Percentiles rank a stretch among this genome's conserved stretches.
These are phyloP conservation scores for Populus simonii DNA, from an alignment of 345 rosid genomes.

Conservation along the genomic window DNA sequence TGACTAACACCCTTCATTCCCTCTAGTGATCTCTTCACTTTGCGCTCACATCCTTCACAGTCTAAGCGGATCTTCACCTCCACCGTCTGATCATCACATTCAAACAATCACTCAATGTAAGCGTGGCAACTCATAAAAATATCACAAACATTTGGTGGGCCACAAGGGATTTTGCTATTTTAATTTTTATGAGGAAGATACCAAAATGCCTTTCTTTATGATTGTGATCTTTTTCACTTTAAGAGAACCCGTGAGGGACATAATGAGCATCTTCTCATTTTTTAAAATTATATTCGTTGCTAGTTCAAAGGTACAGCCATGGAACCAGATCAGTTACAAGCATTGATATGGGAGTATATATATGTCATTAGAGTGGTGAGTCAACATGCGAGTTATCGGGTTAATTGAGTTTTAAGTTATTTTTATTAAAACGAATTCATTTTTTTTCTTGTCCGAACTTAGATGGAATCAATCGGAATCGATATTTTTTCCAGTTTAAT, in stretches of 20 bases:
- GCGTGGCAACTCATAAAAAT: not conserved
- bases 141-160: not conserved
- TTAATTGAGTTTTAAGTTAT: too few relatives aligned
- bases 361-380: too few relatives aligned
- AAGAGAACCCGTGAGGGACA: not conserved
- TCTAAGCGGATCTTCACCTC: slow-evolving; percentile 82
- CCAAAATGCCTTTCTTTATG: not conserved
- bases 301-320: too few relatives aligned
- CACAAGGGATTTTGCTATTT: not conserved
- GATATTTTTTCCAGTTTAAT: too few relatives aligned
- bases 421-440: too few relatives aligned
- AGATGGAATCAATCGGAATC: too few relatives aligned
- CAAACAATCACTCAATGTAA: not conserved
- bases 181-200: not conserved
- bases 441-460: too few relatives aligned
- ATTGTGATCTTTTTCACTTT: not conserved
- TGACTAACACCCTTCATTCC: slow-evolving; percentile 87
- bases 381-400: too few relatives aligned
- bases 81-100: slow-evolving; percentile 59
- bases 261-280: not conserved
- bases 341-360: too few relatives aligned
- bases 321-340: too few relatives aligned
- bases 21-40: slow-evolving; percentile 69
- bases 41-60: slow-evolving; percentile 97
- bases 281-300: not conserved